Percentiles rank a stretch among this genome's conserved stretches.
Evolutionary conservation across 1,139 yeast species (phyloP).

Genomic region (Nakaseomyces sp.): DNA sequence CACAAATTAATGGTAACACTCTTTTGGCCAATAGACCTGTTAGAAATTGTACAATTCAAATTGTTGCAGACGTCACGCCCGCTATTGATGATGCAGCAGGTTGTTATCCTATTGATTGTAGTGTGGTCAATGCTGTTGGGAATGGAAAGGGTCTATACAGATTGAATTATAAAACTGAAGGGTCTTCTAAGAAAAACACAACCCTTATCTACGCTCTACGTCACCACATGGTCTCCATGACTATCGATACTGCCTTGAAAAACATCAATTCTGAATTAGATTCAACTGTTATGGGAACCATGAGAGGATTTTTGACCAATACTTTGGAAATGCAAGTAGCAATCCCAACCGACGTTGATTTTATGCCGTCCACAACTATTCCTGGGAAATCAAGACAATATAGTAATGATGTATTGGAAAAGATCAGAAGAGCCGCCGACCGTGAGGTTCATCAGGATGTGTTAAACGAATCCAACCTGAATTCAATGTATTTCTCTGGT

Average conservation of each 20-base stretch:
- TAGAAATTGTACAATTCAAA: conserved; percentile 33
- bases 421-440: conserved; percentile 42
- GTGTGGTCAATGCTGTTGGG: conserved; percentile 22
- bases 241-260: conserved; percentile 16
- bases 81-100: conserved; percentile 50
- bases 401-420: conserved; percentile 34
- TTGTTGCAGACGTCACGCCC: conserved; percentile 30
- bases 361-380: conserved; percentile 56
- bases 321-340: conserved; percentile 38
- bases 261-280: conserved; percentile 40
- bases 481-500: conserved; percentile 71
- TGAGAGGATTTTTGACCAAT: conserved; percentile 50
- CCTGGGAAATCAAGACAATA: conserved; percentile 32
- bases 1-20: conserved; percentile 44
- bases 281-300: conserved; percentile 61
- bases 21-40: conserved; percentile 36
- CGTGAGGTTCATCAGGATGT: conserved; percentile 49
- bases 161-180: conserved; percentile 34
- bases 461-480: conserved; percentile 50
- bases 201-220: conserved; percentile 51
- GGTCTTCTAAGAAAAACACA: conserved; percentile 32
- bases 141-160: conserved; percentile 31
- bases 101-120: conserved; percentile 34
- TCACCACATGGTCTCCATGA: conserved; percentile 51
- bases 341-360: conserved; percentile 44